These are phyloP conservation scores for Aureobasidium sp. DNA, from an alignment of 2,329 filamentous ascomycete genomes.

Conservation along the genomic window DNA sequence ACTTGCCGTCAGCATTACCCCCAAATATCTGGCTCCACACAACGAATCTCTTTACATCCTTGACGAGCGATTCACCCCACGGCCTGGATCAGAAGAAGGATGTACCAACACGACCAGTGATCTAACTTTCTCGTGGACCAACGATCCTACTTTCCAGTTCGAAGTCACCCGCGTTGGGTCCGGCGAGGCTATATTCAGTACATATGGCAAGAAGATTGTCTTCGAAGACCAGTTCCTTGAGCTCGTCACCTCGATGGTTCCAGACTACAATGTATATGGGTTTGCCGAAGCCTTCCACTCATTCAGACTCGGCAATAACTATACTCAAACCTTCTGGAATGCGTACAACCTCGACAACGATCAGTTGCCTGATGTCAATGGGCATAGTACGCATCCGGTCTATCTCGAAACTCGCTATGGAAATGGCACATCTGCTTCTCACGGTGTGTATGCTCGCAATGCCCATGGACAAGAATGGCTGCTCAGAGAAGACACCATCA, in stretches of 20 bases:
- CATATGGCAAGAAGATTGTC: slow-evolving; percentile 25
- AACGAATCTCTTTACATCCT: slow-evolving; percentile 25
- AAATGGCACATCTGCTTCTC: slow-evolving; percentile 20
- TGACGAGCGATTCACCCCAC: slow-evolving; percentile 18
- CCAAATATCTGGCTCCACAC: slow-evolving; percentile 21
- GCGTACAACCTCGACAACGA: slow-evolving; percentile 25
- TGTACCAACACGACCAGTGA: slow-evolving; percentile 22
- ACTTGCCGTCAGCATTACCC: slow-evolving; percentile 22
- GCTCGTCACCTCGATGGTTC: slow-evolving; percentile 24
- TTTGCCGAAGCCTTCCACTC: slow-evolving; percentile 26
- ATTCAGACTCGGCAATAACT: slow-evolving; percentile 27
- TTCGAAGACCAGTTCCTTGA: slow-evolving; percentile 30
- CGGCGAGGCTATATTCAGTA: slow-evolving; percentile 27
- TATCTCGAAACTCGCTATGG: slow-evolving; percentile 29
- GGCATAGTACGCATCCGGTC: slow-evolving; percentile 27
- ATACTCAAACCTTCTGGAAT: slow-evolving; percentile 29
- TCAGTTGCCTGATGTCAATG: slow-evolving; percentile 24
- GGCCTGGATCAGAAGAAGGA: slow-evolving; percentile 11
- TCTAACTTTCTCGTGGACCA: slow-evolving; percentile 25
- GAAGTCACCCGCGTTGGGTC: slow-evolving; percentile 20
- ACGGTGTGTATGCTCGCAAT: slow-evolving; percentile 30
- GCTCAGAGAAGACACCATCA: slow-evolving; percentile 22
- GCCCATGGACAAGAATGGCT: slow-evolving; percentile 30
- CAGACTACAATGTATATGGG: slow-evolving; percentile 29
- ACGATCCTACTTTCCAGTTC: slow-evolving; percentile 27